phyloP scores from a whole-genome alignment of 345 rosid genomes.

The Eucalyptus melliodora region DNA sequence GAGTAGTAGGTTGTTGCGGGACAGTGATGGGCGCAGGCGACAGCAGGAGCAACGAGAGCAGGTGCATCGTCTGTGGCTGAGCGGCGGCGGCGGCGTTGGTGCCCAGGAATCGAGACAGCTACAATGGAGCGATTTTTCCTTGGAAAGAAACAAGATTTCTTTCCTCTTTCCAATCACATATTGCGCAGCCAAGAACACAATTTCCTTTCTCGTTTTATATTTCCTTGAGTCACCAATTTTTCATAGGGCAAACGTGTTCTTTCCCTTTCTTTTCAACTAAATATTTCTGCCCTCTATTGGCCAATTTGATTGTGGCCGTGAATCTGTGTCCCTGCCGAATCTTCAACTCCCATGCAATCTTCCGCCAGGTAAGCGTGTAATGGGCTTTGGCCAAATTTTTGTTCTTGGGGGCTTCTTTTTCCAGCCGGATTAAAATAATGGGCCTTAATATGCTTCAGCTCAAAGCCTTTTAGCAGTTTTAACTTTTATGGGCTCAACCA shows the following conservation, averaged over 20 bases:
- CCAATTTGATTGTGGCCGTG: background rate
- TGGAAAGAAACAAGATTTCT: too few species aligned
- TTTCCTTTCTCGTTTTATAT: too few species aligned
- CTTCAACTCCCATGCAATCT: background rate
- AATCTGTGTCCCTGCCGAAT: background rate
- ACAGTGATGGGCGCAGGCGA: too few species aligned
- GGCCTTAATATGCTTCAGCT: background rate
- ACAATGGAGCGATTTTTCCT: too few species aligned
- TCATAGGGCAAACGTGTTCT: background rate
- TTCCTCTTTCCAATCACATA: too few species aligned
- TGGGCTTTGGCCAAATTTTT: background rate
- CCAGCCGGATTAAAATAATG: background rate
- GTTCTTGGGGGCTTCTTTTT: background rate
- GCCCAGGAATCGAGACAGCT: too few species aligned
- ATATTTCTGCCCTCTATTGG: background rate
- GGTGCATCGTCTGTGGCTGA: too few species aligned
- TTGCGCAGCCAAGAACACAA: too few species aligned
- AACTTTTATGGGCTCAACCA: background rate
- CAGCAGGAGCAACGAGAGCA: too few species aligned
- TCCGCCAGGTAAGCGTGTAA: background rate
- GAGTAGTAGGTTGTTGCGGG: too few species aligned
- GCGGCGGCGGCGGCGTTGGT: too few species aligned
- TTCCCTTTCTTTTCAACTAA: background rate
- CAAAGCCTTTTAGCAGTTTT: background rate
- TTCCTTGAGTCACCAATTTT: background rate